phyloP scores from a whole-genome alignment of 768 basidiomycete species.

The Agaricus blazei region DNA sequence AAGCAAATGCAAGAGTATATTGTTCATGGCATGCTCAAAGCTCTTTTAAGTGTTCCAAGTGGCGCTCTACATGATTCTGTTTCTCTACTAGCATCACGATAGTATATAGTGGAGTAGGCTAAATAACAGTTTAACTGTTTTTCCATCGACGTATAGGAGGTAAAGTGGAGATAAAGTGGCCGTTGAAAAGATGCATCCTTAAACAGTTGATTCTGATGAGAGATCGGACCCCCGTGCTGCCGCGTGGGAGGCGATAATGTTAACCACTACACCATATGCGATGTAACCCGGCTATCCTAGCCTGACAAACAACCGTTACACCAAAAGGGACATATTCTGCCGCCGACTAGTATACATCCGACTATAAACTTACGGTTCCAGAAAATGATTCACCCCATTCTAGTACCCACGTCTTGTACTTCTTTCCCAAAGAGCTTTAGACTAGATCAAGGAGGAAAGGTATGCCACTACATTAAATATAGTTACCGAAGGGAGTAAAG shows the following conservation, averaged over 20 bases:
- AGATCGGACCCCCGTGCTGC: neutral
- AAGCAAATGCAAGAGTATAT: neutral
- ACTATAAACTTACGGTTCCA: too few species aligned
- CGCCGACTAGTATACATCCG: too few species aligned
- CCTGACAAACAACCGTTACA: too few species aligned
- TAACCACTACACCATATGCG: conserved; percentile 15
- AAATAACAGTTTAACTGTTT: neutral
- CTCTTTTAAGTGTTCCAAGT: neutral
- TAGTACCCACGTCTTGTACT: too few species aligned
- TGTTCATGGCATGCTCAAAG: neutral
- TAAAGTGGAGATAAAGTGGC: conserved; percentile 1
- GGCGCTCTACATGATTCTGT: neutral
- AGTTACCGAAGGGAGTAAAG: too few species aligned
- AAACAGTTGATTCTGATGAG: neutral
- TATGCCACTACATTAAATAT: too few species aligned
- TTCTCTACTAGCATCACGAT: too few species aligned
- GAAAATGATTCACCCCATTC: too few species aligned
- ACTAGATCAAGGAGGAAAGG: too few species aligned
- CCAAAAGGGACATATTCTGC: too few species aligned
- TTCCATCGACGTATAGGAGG: neutral
- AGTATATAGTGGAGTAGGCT: neutral
- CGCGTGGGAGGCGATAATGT: conserved; percentile 14
- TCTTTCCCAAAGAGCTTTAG: too few species aligned
- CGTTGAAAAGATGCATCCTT: neutral
- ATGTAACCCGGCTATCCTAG: neutral